These are phyloP conservation scores for Scalesia atractyloides DNA, from an alignment of 129 eudicot genomes.

Conservation along the genomic window DNA sequence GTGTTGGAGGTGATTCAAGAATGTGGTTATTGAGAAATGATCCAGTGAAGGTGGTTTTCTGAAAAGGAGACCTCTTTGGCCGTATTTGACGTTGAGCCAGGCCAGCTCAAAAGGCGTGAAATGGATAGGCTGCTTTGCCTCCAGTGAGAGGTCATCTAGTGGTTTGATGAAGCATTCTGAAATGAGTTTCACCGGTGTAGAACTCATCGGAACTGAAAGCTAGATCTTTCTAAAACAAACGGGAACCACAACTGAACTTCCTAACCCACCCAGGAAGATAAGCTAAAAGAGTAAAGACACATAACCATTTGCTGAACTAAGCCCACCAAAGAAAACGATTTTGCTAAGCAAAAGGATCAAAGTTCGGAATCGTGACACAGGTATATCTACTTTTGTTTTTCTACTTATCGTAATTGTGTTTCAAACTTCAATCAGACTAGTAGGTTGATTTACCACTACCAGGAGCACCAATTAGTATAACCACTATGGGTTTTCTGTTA, in stretches of 20 bases:
- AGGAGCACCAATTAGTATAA: slow-evolving; percentile 81
- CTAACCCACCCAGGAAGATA: background rate
- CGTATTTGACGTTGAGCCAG: slow-evolving; percentile 34
- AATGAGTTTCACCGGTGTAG: slow-evolving; percentile 6
- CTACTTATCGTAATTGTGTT: too few relatives aligned
- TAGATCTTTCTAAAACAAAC: background rate
- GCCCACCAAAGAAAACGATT: too few relatives aligned
- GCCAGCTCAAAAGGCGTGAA: slow-evolving; percentile 47
- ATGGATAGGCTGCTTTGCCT: slow-evolving; percentile 41
- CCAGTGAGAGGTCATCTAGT: background rate
- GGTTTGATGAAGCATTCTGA: slow-evolving; percentile 57
- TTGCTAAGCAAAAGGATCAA: too few relatives aligned
- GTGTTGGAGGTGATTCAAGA: slow-evolving; percentile 36
- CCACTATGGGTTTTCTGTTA: slow-evolving; percentile 50
- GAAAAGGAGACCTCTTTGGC: slow-evolving; percentile 51
- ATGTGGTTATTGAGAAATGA: slow-evolving; percentile 12
- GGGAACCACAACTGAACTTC: background rate
- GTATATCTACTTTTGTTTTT: too few relatives aligned
- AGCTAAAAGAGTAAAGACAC: background rate
- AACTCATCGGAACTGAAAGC: background rate
- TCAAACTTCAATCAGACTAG: too few relatives aligned
- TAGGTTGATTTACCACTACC: slow-evolving; percentile 90
- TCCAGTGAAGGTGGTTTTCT: slow-evolving; percentile 27
- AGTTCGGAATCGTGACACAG: too few relatives aligned
- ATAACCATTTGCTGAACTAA: too few relatives aligned